Conservation (phyloP, 768 basidiomycete genomes). For the Strobilomyces dryophilus region DNA sequence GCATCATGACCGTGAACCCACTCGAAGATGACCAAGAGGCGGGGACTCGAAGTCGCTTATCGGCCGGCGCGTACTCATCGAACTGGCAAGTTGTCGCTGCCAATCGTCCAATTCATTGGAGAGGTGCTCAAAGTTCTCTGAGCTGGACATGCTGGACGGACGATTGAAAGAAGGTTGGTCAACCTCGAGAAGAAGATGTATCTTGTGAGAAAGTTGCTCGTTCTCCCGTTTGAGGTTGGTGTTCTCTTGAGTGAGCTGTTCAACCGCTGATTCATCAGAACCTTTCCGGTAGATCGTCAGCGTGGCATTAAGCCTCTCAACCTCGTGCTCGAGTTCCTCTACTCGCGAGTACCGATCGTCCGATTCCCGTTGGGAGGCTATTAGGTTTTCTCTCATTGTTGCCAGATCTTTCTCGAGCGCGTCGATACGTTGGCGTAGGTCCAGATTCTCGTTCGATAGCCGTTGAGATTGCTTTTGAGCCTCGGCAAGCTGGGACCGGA, state of each 20-base stretch:
- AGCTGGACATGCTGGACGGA: slow-evolving; percentile 73
- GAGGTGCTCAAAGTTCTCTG: slow-evolving; percentile 79
- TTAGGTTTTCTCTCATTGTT: slow-evolving; percentile 61
- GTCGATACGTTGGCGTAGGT: slow-evolving; percentile 69
- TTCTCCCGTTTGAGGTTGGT: slow-evolving; percentile 76
- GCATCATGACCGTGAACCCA: slow-evolving; percentile 51
- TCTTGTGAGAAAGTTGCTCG: slow-evolving; percentile 87
- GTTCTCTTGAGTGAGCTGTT: slow-evolving; percentile 83
- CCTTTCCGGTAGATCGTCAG: slow-evolving; percentile 72
- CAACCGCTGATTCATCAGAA: slow-evolving; percentile 70
- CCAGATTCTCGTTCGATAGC: slow-evolving; percentile 69
- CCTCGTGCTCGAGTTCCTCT: slow-evolving; percentile 76
- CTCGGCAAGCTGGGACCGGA: slow-evolving; percentile 71
- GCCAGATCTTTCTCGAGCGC: slow-evolving; percentile 73
- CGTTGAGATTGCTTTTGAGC: slow-evolving; percentile 73
- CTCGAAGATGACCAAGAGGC: slow-evolving; percentile 51
- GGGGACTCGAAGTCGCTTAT: slow-evolving; percentile 69
- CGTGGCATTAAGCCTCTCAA: slow-evolving; percentile 71
- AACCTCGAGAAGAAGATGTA: slow-evolving; percentile 82
- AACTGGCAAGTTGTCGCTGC: slow-evolving; percentile 79
- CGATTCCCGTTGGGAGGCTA: slow-evolving; percentile 71
- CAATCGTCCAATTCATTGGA: slow-evolving; percentile 82
- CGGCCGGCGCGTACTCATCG: slow-evolving; percentile 69
- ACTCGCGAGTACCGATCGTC: slow-evolving; percentile 73
- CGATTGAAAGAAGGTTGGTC: slow-evolving; percentile 73